Evolutionary conservation across 495 filamentous ascomycete genomes (phyloP).

Genomic region (Aspergillus ellipticus): DNA sequence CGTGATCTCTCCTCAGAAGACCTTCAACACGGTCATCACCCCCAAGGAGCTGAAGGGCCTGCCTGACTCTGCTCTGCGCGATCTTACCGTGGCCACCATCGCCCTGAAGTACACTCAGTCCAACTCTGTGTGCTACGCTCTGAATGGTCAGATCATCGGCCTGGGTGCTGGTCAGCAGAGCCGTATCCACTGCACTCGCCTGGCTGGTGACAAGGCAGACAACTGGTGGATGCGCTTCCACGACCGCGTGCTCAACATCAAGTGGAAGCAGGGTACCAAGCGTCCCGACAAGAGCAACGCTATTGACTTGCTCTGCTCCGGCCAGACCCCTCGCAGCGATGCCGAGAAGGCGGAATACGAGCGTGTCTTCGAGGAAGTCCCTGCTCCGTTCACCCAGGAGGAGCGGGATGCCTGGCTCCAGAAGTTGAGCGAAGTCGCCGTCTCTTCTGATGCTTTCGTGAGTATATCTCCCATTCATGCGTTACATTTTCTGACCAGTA

Average conservation of each 20-base stretch:
- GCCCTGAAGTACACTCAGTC: conserved; percentile 97
- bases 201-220: conserved; percentile 98
- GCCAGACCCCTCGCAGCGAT: conserved; percentile 71
- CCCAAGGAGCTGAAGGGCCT: conserved; percentile 72
- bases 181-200: conserved; percentile 94
- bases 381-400: conserved; percentile 71
- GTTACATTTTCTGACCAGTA: conserved; percentile 9
- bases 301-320: conserved; percentile 90
- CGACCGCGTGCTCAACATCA: conserved; percentile 76
- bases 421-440: conserved; percentile 75
- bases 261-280: conserved; percentile 97
- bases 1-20: conserved; percentile 71
- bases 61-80: conserved; percentile 76
- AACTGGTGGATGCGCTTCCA: conserved; percentile 99
- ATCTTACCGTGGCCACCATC: conserved; percentile 93
- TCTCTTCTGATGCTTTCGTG: conserved; percentile 94
- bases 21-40: conserved; percentile 79
- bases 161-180: conserved; percentile 96
- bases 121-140: conserved; percentile 97
- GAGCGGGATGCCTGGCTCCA: conserved; percentile 81
- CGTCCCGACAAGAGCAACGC: conserved; percentile 96
- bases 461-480: conserved; percentile 29
- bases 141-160: conserved; percentile 90
- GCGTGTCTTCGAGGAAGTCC: conserved; percentile 88
- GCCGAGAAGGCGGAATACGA: conserved; percentile 84